phyloP scores from a whole-genome alignment of 805 yeast genomes.

The Lipomyces mesembrius region DNA sequence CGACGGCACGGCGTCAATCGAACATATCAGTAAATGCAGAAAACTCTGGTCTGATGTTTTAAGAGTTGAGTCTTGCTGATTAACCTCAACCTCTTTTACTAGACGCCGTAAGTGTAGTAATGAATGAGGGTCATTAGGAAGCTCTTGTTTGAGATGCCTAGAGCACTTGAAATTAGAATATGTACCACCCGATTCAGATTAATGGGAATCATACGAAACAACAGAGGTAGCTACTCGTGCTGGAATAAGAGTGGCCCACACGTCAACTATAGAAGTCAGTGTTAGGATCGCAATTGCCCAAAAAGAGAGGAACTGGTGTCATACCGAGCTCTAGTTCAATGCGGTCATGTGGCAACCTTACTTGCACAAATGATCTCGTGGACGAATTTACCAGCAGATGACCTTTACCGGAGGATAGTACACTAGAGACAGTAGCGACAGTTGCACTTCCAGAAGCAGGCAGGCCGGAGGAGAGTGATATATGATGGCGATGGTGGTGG shows the following conservation, averaged over 20 bases:
- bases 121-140: conserved; percentile 45
- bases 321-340: conserved; percentile 29
- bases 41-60: conserved; percentile 13
- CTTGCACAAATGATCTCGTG: conserved; percentile 21
- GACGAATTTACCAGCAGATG: background rate
- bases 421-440: background rate
- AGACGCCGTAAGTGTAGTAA: conserved; percentile 47
- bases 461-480: conserved; percentile 4
- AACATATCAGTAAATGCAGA: conserved; percentile 54
- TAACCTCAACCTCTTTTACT: conserved; percentile 36
- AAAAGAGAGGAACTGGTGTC: background rate
- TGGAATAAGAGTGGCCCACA: conserved; percentile 45
- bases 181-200: background rate
- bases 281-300: background rate
- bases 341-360: conserved; percentile 18
- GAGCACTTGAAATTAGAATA: background rate
- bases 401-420: conserved; percentile 1
- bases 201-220: conserved; percentile 36
- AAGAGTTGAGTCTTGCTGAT: conserved; percentile 6
- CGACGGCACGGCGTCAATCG: conserved; percentile 46
- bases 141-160: conserved; percentile 41
- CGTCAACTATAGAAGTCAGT: conserved; percentile 38
- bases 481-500: conserved; percentile 25
- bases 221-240: conserved; percentile 42
- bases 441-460: background rate